phyloP scores from a whole-genome alignment of 208 protist species.

The Trypanosoma rangeli region DNA sequence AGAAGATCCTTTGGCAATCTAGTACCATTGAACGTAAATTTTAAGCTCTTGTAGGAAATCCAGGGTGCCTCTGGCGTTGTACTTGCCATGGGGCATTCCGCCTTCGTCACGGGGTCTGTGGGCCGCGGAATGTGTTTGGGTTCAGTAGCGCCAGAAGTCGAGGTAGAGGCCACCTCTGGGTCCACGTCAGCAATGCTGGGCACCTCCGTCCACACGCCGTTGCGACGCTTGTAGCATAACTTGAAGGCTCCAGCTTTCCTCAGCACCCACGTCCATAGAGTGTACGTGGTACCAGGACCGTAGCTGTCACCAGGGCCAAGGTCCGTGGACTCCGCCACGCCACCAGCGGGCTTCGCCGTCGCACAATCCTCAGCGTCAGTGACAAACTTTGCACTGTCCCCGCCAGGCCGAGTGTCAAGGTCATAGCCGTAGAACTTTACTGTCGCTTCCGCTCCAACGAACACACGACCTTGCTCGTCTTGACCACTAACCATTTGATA shows the following conservation, averaged over 20 bases:
- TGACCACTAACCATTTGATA: conserved; percentile 53
- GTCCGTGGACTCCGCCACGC: conserved; percentile 50
- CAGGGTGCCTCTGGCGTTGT: conserved; percentile 26
- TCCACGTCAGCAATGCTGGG: conserved; percentile 53
- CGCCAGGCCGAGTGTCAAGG: conserved; percentile 62
- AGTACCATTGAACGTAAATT: conserved; percentile 35
- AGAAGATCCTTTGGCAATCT: conserved; percentile 30
- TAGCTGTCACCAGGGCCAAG: conserved; percentile 64
- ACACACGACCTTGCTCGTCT: conserved; percentile 38
- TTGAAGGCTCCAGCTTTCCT: conserved; percentile 55
- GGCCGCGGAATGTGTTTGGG: conserved; percentile 27
- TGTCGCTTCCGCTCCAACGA: conserved; percentile 32
- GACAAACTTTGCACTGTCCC: conserved; percentile 76
- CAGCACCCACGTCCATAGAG: conserved; percentile 53
- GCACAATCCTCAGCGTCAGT: conserved; percentile 52
- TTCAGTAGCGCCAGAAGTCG: conserved; percentile 1
- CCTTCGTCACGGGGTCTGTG: conserved; percentile 44
- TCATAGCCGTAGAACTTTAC: conserved; percentile 80
- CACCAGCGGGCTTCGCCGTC: conserved; percentile 47
- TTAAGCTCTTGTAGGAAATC: conserved; percentile 45
- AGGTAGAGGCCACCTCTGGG: not conserved
- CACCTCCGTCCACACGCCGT: conserved; percentile 59
- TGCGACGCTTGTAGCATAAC: conserved; percentile 69
- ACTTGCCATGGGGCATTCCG: conserved; percentile 47
- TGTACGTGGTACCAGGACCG: conserved; percentile 65